These are phyloP conservation scores for Pseudopithomyces chartarum DNA, from an alignment of 2,329 filamentous ascomycete species.

Conservation along the genomic window DNA sequence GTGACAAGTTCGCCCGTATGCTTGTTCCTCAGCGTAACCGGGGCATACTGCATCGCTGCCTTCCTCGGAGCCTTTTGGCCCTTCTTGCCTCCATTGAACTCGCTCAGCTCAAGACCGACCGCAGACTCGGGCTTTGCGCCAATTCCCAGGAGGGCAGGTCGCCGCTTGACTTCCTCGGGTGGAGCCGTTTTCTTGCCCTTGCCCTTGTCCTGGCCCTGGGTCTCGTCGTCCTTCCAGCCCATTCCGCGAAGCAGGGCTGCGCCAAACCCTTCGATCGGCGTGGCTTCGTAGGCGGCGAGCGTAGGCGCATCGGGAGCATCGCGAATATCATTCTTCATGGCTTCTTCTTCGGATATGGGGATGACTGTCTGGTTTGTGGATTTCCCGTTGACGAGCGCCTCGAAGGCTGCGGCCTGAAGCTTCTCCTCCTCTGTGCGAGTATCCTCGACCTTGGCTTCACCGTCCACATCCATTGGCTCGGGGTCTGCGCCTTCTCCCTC, in stretches of 20 bases:
- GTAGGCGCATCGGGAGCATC: slow-evolving; percentile 76
- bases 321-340: slow-evolving; percentile 71
- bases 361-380: slow-evolving; percentile 45
- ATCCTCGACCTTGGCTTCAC: slow-evolving; percentile 23
- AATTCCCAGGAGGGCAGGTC: slow-evolving; percentile 83
- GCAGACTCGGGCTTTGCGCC: slow-evolving; percentile 79
- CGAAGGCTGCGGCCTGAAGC: slow-evolving; percentile 60
- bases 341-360: slow-evolving; percentile 62
- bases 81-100: slow-evolving; percentile 64
- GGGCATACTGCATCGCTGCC: slow-evolving; percentile 61
- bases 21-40: slow-evolving; percentile 65
- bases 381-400: slow-evolving; percentile 50
- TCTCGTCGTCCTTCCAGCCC: slow-evolving; percentile 82
- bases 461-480: slow-evolving; percentile 27
- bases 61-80: slow-evolving; percentile 37
- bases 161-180: slow-evolving; percentile 68
- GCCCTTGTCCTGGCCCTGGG: slow-evolving; percentile 61
- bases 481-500: slow-evolving; percentile 11
- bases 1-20: slow-evolving; percentile 66
- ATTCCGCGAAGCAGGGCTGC: slow-evolving; percentile 88
- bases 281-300: slow-evolving; percentile 81
- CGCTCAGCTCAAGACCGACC: slow-evolving; percentile 70
- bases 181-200: slow-evolving; percentile 51
- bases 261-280: slow-evolving; percentile 94
- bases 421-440: slow-evolving; percentile 37